A percentile compares a stretch with the other conserved stretches of the same genome.
These are phyloP conservation scores for Geranium rotundifolium DNA, from an alignment of 345 rosid genomes.

Conservation along the genomic window DNA sequence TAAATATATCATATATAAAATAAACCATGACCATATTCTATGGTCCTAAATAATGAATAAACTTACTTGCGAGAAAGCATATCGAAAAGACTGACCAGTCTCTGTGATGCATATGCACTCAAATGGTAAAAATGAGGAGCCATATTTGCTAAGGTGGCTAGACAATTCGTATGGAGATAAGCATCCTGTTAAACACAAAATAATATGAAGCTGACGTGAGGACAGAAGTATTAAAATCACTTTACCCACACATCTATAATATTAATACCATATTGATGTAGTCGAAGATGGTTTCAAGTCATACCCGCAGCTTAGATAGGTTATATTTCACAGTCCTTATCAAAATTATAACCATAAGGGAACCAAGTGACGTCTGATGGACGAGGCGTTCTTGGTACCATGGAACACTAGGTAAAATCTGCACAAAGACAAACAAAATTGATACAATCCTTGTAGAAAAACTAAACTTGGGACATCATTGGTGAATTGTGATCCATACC, in stretches of 20 bases:
- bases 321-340: conserved; percentile 95
- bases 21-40: neutral
- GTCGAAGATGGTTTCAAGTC: conserved; percentile 13
- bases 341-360: conserved; percentile 75
- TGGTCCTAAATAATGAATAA: neutral
- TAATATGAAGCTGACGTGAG: neutral
- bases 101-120: conserved; percentile 97
- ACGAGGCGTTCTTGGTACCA: conserved; percentile 98
- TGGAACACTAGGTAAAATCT: conserved; percentile 79
- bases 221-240: neutral
- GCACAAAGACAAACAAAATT: conserved; percentile 14
- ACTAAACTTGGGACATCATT: conserved; percentile 5
- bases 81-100: conserved; percentile 89
- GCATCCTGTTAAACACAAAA: conserved; percentile 57
- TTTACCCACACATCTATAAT: neutral
- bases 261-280: neutral
- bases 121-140: conserved; percentile 92
- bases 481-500: conserved; percentile 29
- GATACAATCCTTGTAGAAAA: conserved; percentile 8
- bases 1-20: too few relatives aligned
- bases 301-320: conserved; percentile 94
- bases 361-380: conserved; percentile 92
- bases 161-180: conserved; percentile 91
- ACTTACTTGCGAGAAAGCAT: conserved; percentile 96
- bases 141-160: conserved; percentile 97